Conservation (phyloP, 495 filamentous ascomycete genomes). For the Bryoglossum gracile region DNA sequence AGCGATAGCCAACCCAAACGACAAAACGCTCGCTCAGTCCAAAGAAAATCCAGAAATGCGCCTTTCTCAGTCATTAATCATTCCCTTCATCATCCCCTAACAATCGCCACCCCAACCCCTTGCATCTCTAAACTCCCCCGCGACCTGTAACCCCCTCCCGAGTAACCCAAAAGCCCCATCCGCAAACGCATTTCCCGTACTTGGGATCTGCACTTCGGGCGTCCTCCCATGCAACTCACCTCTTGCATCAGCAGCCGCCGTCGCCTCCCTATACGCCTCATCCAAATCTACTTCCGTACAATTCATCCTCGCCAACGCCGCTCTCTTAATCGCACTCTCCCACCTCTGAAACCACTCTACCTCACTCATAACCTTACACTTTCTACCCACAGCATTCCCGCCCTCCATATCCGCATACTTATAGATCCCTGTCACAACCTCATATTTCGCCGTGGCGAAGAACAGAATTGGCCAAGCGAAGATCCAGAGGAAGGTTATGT, state of each 20-base stretch:
- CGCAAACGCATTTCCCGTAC: constrained; percentile 22
- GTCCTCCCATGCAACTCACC: background rate
- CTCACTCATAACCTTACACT: constrained; percentile 12
- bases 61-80: too few species aligned
- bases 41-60: too few species aligned
- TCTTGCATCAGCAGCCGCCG: constrained; percentile 10
- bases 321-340: constrained; percentile 20
- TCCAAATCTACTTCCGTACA: constrained; percentile 12
- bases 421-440: constrained; percentile 49
- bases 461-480: constrained; percentile 57
- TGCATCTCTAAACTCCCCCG: background rate
- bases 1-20: too few species aligned
- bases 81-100: too few species aligned
- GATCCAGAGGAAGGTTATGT: constrained; percentile 52
- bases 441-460: constrained; percentile 53
- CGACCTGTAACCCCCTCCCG: constrained; percentile 16
- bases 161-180: constrained; percentile 21
- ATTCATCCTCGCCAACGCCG: constrained; percentile 17
- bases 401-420: constrained; percentile 25
- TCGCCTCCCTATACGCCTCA: constrained; percentile 21
- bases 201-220: constrained; percentile 9
- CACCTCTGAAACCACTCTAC: constrained; percentile 17
- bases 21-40: too few species aligned
- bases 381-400: constrained; percentile 2
- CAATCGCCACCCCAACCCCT: too few species aligned